Evolutionary conservation across 805 yeast genomes (phyloP).

Genomic region (Lipomyces starkeyi): DNA sequence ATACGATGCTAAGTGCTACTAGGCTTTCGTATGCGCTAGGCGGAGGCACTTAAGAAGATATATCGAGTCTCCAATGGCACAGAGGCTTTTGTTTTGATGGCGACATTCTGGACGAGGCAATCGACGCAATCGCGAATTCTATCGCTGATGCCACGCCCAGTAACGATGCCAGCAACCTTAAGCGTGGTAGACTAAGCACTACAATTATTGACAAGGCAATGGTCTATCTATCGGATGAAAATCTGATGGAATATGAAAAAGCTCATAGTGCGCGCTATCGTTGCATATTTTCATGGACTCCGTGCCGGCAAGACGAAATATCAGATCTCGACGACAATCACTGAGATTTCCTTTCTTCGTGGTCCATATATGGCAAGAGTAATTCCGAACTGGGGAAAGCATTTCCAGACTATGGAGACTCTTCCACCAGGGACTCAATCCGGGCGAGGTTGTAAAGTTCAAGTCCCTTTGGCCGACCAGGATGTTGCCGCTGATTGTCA

Average conservation of each 20-base stretch:
- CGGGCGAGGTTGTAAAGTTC: no score
- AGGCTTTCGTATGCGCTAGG: background rate
- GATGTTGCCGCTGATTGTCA: no score
- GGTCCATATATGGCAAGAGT: no score
- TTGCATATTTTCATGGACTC: background rate
- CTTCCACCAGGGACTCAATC: no score
- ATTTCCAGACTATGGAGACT: no score
- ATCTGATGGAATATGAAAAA: background rate
- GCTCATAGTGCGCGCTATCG: background rate
- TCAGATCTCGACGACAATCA: conserved; percentile 1
- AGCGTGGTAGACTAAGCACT: conserved; percentile 1
- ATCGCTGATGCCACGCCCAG: background rate
- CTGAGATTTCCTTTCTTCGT: background rate
- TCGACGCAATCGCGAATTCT: background rate
- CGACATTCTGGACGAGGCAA: background rate
- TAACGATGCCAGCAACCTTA: background rate
- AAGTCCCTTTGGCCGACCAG: no score
- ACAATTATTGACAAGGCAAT: background rate
- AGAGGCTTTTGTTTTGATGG: background rate
- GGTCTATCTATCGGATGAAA: background rate
- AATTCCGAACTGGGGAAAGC: no score
- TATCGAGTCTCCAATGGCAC: background rate
- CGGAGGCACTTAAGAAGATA: background rate
- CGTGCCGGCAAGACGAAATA: conserved; percentile 1
- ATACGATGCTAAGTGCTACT: background rate